phyloP scores from a whole-genome alignment of 2,329 filamentous ascomycete species.

The Ascochyta lentis region DNA sequence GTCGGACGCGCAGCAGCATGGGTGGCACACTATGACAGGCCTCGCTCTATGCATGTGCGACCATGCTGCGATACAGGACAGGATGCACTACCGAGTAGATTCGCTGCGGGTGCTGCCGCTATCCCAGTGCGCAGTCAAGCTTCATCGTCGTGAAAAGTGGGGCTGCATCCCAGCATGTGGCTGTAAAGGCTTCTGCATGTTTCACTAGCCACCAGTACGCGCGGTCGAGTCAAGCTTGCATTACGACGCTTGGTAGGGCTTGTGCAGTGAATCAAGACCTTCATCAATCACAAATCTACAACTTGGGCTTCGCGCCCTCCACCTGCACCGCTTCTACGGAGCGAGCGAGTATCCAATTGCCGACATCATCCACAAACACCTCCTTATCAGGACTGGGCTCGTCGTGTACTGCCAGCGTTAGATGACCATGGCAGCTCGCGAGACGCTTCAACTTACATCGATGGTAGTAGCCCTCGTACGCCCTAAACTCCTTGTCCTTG shows the following conservation, averaged over 20 bases:
- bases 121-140: too few species aligned
- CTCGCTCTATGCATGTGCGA: constrained; percentile 17
- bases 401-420: constrained; percentile 44
- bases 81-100: too few species aligned
- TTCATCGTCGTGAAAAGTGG: constrained; percentile 14
- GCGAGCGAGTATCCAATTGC: constrained; percentile 45
- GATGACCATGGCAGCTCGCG: background rate
- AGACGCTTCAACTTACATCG: constrained; percentile 57
- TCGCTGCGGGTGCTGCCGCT: too few species aligned
- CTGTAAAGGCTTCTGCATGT: constrained; percentile 9
- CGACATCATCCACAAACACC: constrained; percentile 45
- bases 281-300: constrained; percentile 23
- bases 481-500: constrained; percentile 72
- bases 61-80: constrained; percentile 2
- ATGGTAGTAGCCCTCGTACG: constrained; percentile 81
- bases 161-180: background rate
- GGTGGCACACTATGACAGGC: constrained; percentile 13
- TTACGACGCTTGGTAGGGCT: too few species aligned
- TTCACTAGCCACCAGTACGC: constrained; percentile 18
- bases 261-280: background rate
- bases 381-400: constrained; percentile 46
- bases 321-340: constrained; percentile 39
- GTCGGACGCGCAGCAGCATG: constrained; percentile 43
- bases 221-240: constrained; percentile 5
- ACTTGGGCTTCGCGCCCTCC: constrained; percentile 42